These are phyloP conservation scores for Dissophora globulifera DNA, from an alignment of 192 early-diverging fungal genomes.

Conservation along the genomic window DNA sequence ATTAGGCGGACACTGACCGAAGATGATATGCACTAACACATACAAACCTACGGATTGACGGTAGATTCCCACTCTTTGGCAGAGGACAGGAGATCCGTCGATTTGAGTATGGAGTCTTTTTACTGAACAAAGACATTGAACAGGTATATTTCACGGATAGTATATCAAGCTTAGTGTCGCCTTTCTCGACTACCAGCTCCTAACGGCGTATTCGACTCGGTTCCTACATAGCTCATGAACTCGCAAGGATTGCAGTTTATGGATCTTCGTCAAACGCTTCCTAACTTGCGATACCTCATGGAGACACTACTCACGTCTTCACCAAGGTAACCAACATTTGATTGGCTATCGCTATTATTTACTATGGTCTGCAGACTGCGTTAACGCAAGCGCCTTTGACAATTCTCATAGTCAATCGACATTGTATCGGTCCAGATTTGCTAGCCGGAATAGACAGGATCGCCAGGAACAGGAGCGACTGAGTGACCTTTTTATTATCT, in stretches of 20 bases:
- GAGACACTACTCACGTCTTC: constrained; percentile 60
- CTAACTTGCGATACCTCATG: constrained; percentile 74
- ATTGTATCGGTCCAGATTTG: constrained; percentile 33
- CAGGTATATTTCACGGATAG: constrained; percentile 63
- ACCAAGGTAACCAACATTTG: constrained; percentile 15
- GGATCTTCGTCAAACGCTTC: constrained; percentile 77
- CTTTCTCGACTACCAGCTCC: neutral
- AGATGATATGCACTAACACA: no score
- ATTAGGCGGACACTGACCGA: no score
- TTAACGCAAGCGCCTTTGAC: no score
- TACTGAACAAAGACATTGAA: constrained; percentile 89
- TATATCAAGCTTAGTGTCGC: no score
- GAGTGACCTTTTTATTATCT: constrained; percentile 30
- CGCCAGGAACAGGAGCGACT: constrained; percentile 32
- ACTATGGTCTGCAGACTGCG: no score
- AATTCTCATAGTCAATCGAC: constrained; percentile 53
- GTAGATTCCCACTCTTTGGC: constrained; percentile 78
- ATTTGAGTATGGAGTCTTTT: constrained; percentile 87
- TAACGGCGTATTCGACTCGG: neutral
- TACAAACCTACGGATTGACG: no score
- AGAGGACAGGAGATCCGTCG: constrained; percentile 73
- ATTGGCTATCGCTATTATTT: no score
- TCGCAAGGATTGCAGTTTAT: constrained; percentile 68
- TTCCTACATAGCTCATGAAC: constrained; percentile 69
- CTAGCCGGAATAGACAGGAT: constrained; percentile 31